Evolutionary conservation across 2,329 filamentous ascomycete species (phyloP).

Genomic region (Calonectria fujianensis): DNA sequence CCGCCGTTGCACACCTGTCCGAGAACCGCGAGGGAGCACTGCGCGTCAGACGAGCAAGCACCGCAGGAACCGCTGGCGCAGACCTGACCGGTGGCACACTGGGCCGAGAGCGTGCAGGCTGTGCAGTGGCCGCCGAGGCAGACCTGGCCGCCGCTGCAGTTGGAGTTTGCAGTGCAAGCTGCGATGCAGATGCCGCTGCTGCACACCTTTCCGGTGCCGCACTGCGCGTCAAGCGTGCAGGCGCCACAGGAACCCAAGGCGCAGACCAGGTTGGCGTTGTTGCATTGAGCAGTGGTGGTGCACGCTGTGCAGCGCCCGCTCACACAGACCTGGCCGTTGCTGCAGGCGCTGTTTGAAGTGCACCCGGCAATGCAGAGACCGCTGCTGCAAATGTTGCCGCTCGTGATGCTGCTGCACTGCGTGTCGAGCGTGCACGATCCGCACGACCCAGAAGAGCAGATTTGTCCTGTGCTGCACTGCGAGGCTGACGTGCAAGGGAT

Average conservation of each 20-base stretch:
- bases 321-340: conserved; percentile 35
- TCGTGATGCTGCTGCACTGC: conserved; percentile 27
- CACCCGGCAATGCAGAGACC: conserved; percentile 31
- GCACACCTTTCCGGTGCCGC: conserved; percentile 30
- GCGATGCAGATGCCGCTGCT: conserved; percentile 30
- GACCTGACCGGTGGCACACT: conserved; percentile 32
- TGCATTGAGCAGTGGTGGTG: conserved; percentile 27
- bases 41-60: conserved; percentile 19
- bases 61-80: conserved; percentile 28
- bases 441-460: conserved; percentile 35
- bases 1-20: conserved; percentile 38
- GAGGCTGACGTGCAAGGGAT: conserved; percentile 21
- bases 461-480: conserved; percentile 34
- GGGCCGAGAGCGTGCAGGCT: neutral
- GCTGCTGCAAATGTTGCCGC: conserved; percentile 33
- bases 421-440: conserved; percentile 21
- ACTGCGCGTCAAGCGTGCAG: conserved; percentile 29
- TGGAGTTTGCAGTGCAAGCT: conserved; percentile 16
- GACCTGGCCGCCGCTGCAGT: conserved; percentile 39
- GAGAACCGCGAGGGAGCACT: conserved; percentile 26
- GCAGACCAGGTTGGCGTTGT: conserved; percentile 28
- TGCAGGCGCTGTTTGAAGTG: conserved; percentile 19
- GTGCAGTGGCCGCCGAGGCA: conserved; percentile 24
- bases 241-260: conserved; percentile 7
- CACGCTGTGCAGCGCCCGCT: conserved; percentile 28